Evolutionary conservation across 176 grass and related monocot species (phyloP).

Genomic region (Carex littledalei): DNA sequence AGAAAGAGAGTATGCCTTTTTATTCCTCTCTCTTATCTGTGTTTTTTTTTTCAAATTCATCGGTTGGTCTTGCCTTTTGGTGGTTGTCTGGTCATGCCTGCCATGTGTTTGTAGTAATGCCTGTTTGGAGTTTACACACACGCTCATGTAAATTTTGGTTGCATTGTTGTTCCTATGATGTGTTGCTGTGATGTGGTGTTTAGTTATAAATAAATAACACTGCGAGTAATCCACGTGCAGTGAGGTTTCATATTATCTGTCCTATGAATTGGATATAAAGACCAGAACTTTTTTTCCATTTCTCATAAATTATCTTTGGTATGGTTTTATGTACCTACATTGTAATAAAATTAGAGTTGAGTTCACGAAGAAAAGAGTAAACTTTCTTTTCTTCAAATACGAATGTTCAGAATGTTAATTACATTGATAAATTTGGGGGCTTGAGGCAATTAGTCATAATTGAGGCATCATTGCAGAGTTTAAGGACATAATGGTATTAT

Average conservation of each 20-base stretch:
- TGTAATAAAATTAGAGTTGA: not conserved
- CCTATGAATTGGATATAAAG: not conserved
- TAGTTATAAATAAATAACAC: not conserved
- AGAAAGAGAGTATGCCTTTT: conserved; percentile 30
- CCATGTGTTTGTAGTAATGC: conserved; percentile 15
- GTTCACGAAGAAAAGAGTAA: too few relatives aligned
- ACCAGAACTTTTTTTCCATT: not conserved
- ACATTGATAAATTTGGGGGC: not conserved
- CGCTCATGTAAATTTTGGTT: not conserved
- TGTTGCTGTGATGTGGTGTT: not conserved
- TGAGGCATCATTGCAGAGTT: not conserved
- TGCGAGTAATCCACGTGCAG: not conserved
- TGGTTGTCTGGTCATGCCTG: not conserved
- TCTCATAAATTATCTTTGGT: not conserved
- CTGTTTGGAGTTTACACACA: not conserved
- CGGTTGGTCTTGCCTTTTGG: not conserved
- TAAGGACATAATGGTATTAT: not conserved
- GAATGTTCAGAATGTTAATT: not conserved
- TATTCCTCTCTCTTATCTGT: too few relatives aligned
- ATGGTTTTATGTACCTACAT: not conserved
- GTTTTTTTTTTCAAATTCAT: not conserved
- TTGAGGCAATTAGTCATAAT: not conserved
- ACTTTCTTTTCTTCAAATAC: not conserved
- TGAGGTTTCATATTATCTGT: not conserved
- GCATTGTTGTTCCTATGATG: not conserved